Evolutionary conservation across 768 basidiomycete genomes (phyloP).

Genomic region (Ramaria sp.): DNA sequence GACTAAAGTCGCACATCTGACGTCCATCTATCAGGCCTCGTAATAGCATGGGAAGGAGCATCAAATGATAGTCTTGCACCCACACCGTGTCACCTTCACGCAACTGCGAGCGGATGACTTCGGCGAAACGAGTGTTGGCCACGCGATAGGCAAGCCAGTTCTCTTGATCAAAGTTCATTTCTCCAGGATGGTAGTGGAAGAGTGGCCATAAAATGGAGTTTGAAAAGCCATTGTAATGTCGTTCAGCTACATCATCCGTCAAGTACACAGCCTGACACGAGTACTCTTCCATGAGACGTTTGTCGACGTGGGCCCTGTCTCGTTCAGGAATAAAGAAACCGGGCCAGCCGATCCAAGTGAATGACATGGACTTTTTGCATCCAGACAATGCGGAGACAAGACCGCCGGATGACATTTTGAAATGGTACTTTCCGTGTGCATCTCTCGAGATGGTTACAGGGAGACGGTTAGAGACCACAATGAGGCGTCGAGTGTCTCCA

Average conservation of each 20-base stretch:
- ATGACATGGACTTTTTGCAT: constrained; percentile 96
- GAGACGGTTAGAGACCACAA: constrained; percentile 92
- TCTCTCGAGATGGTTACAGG: constrained; percentile 95
- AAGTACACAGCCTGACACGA: constrained; percentile 97
- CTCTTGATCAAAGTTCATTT: constrained; percentile 99
- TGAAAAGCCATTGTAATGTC: constrained; percentile 97
- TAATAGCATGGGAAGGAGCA: constrained; percentile 96
- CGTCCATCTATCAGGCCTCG: constrained; percentile 76
- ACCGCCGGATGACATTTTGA: constrained; percentile 98
- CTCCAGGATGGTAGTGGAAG: constrained; percentile 99
- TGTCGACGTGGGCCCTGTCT: constrained; percentile 86
- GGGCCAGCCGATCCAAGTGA: constrained; percentile 97
- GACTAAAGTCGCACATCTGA: constrained; percentile 42
- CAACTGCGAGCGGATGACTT: constrained; percentile 71
- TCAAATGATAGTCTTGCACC: constrained; percentile 98
- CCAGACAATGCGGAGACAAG: constrained; percentile 95
- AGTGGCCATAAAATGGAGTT: constrained; percentile 99
- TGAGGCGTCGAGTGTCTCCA: constrained; percentile 56
- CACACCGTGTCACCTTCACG: constrained; percentile 90
- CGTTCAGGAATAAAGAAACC: constrained; percentile 89
- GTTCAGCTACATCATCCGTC: constrained; percentile 95
- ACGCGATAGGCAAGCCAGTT: constrained; percentile 98
- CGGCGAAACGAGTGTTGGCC: constrained; percentile 91
- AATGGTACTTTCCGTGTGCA: constrained; percentile 86
- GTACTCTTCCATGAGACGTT: constrained; percentile 87